These are phyloP conservation scores for Neopestalotiopsis sp. DNA, from an alignment of 2,329 filamentous ascomycete genomes.

Conservation along the genomic window DNA sequence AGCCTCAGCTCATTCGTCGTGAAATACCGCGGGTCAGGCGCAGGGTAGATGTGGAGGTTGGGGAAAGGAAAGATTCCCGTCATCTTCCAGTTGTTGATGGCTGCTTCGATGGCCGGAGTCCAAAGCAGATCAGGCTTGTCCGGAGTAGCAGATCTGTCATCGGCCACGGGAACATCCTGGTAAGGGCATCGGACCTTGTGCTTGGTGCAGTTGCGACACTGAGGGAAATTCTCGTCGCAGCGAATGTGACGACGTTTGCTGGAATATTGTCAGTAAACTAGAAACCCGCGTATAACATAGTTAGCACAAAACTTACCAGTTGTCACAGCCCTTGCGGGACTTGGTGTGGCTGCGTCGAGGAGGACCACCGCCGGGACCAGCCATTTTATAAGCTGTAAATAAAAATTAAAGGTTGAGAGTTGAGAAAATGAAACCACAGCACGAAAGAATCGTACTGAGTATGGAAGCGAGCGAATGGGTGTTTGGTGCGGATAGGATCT, in stretches of 20 bases:
- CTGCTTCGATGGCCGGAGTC: slow-evolving; percentile 82
- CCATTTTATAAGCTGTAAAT: slow-evolving; percentile 64
- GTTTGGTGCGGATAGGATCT: slow-evolving; percentile 27
- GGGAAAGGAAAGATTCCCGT: slow-evolving; percentile 87
- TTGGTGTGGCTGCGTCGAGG: slow-evolving; percentile 92
- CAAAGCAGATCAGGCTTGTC: slow-evolving; percentile 77
- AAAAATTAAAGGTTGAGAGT: slow-evolving; percentile 31
- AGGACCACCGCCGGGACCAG: slow-evolving; percentile 92
- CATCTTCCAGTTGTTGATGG: slow-evolving; percentile 81
- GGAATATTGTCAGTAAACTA: slow-evolving; percentile 24
- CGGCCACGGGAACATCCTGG: slow-evolving; percentile 80
- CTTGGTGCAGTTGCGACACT: slow-evolving; percentile 99
- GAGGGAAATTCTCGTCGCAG: slow-evolving; percentile 96
- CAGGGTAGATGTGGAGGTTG: slow-evolving; percentile 76
- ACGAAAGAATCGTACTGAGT: slow-evolving; percentile 31
- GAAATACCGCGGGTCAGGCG: slow-evolving; percentile 74
- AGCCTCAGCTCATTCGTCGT: slow-evolving; percentile 81
- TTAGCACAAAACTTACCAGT: slow-evolving; percentile 64
- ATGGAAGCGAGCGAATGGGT: slow-evolving; percentile 34
- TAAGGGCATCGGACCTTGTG: slow-evolving; percentile 99
- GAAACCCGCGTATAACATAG: neutral
- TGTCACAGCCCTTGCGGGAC: slow-evolving; percentile 97
- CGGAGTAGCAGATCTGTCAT: slow-evolving; percentile 65
- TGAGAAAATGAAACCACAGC: slow-evolving; percentile 39
- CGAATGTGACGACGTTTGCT: slow-evolving; percentile 94